These are phyloP conservation scores for Podospora bellae-mahoneyi DNA, from an alignment of 495 filamentous ascomycete genomes.

Conservation along the genomic window DNA sequence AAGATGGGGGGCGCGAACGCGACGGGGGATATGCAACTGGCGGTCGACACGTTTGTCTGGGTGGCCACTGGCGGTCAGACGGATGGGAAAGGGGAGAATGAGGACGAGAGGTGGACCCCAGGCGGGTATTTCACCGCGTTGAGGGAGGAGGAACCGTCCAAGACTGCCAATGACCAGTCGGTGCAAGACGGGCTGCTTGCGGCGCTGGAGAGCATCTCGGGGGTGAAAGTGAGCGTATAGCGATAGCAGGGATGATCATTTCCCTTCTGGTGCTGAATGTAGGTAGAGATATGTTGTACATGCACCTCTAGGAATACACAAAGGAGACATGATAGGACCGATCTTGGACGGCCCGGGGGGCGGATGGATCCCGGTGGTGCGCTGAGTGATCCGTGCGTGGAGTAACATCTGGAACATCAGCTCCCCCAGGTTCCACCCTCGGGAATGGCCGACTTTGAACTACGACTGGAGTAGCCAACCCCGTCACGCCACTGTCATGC, in stretches of 20 bases:
- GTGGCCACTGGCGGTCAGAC: conserved; percentile 27
- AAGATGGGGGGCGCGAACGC: conserved; percentile 56
- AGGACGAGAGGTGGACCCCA: not conserved
- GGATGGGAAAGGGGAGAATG: conserved; percentile 22
- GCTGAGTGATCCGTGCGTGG: not conserved
- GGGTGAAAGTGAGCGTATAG: conserved; percentile 4
- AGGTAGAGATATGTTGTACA: not conserved
- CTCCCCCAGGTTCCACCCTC: not conserved
- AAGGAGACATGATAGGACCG: not conserved
- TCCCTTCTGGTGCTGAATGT: not conserved
- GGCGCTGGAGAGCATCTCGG: conserved; percentile 22
- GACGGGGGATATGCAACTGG: conserved; percentile 41
- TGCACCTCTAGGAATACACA: no score
- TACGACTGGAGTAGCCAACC: not conserved
- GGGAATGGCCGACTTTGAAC: conserved; percentile 3
- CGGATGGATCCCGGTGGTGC: not conserved
- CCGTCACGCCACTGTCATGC: conserved; percentile 5
- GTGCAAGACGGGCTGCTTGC: conserved; percentile 27
- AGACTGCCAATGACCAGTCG: conserved; percentile 20
- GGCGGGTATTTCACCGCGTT: conserved; percentile 1
- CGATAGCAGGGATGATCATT: not conserved
- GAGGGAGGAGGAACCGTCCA: not conserved
- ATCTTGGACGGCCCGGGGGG: no score
- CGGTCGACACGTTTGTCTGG: conserved; percentile 42
- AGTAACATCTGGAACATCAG: not conserved